Evolutionary conservation across 1,284 basidiomycete species (phyloP).

Genomic region (Taiwanofungus camphoratus): DNA sequence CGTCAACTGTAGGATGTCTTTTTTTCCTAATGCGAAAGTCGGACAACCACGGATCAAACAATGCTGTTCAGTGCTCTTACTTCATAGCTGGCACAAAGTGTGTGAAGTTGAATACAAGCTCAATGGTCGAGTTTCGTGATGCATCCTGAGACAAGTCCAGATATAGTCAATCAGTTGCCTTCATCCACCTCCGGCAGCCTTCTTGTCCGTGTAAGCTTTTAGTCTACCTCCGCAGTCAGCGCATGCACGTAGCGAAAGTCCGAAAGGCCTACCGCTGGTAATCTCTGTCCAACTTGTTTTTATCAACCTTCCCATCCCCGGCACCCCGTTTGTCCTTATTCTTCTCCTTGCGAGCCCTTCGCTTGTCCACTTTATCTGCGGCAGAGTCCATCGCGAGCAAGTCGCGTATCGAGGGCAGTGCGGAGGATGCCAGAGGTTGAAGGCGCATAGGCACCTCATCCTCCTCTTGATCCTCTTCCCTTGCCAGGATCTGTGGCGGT

Average conservation of each 20-base stretch:
- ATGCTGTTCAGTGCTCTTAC: too few relatives aligned
- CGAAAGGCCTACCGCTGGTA: conserved; percentile 38
- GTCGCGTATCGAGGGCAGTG: conserved; percentile 74
- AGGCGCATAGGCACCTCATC: conserved; percentile 47
- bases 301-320: conserved; percentile 27
- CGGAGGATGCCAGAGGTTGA: conserved; percentile 65
- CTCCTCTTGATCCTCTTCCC: conserved; percentile 28
- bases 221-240: conserved; percentile 29
- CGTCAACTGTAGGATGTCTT: too few relatives aligned
- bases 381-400: conserved; percentile 72
- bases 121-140: too few relatives aligned
- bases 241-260: background rate
- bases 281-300: conserved; percentile 41
- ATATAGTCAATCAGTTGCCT: too few relatives aligned
- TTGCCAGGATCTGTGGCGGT: background rate
- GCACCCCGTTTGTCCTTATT: conserved; percentile 30
- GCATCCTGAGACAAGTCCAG: too few relatives aligned
- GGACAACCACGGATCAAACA: too few relatives aligned
- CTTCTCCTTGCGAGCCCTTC: conserved; percentile 69
- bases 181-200: conserved; percentile 17
- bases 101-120: too few relatives aligned
- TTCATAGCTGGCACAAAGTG: too few relatives aligned
- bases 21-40: too few relatives aligned
- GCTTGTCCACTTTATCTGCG: conserved; percentile 55
- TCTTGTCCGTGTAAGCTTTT: conserved; percentile 50